phyloP scores from a whole-genome alignment of 2,329 filamentous ascomycete species.

The Aureobasidium sp. region DNA sequence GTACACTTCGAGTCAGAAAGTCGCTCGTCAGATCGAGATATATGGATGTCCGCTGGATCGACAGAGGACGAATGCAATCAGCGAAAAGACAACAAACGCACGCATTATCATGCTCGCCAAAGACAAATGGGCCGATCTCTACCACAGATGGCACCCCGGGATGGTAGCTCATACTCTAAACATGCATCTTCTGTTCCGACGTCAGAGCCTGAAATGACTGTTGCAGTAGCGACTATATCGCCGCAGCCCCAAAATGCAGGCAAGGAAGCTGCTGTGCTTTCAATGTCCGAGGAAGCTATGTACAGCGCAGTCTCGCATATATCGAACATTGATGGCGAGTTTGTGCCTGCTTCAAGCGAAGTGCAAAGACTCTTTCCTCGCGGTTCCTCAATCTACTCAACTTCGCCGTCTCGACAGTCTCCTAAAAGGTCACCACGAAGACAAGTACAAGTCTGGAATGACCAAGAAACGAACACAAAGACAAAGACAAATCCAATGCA shows the following conservation, averaged over 20 bases:
- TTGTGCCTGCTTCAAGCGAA: slow-evolving; percentile 2
- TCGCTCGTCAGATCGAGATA: slow-evolving; percentile 13
- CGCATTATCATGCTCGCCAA: neutral
- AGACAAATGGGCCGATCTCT: neutral
- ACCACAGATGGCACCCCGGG: neutral
- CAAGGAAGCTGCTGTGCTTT: slow-evolving; percentile 1
- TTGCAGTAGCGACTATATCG: neutral
- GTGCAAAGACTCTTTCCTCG: slow-evolving; percentile 4
- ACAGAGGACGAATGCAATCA: neutral
- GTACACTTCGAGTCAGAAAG: slow-evolving; percentile 2
- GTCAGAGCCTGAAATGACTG: neutral
- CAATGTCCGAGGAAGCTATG: slow-evolving; percentile 12
- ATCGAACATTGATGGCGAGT: slow-evolving; percentile 7
- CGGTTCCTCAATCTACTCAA: neutral
- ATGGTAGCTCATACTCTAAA: neutral
- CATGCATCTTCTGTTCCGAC: neutral
- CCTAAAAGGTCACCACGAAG: neutral
- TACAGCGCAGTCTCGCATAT: slow-evolving; percentile 9
- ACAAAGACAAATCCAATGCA: neutral
- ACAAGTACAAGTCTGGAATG: neutral
- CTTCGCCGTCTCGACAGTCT: slow-evolving; percentile 2
- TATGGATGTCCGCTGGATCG: slow-evolving; percentile 7
- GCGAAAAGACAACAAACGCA: neutral
- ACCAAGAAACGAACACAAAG: neutral
- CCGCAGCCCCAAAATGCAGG: neutral